phyloP scores from a whole-genome alignment of 2,329 filamentous ascomycete genomes.

The Fusarium concolor region DNA sequence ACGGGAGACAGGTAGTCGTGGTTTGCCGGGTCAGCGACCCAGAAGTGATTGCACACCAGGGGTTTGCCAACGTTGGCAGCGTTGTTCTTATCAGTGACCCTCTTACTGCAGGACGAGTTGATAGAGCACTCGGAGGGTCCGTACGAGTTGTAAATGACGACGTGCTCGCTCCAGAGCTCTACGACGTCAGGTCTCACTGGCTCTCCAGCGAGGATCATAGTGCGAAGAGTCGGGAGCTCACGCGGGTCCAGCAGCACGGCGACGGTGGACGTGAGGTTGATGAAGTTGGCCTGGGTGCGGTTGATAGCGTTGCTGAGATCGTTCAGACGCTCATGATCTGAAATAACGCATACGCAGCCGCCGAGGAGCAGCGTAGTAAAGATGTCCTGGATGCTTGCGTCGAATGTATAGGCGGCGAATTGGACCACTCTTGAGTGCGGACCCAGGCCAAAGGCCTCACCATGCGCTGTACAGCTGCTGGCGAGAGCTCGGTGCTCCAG shows the following conservation, averaged over 20 bases:
- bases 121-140: constrained; percentile 8
- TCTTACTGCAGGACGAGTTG: constrained; percentile 12
- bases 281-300: constrained; percentile 8
- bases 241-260: constrained; percentile 5
- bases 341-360: constrained; percentile 65
- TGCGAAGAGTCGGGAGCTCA: constrained; percentile 8
- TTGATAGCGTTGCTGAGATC: constrained; percentile 41
- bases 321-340: constrained; percentile 60
- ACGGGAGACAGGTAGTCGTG: constrained; percentile 6
- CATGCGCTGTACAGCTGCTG: constrained; percentile 9
- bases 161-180: constrained; percentile 4
- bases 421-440: constrained; percentile 33
- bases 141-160: constrained; percentile 7
- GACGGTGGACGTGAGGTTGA: constrained; percentile 7
- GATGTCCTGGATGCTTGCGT: constrained; percentile 24
- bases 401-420: constrained; percentile 42
- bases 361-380: constrained; percentile 46
- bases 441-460: constrained; percentile 10
- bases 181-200: constrained; percentile 9
- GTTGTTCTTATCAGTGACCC: constrained; percentile 8
- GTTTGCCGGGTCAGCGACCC: constrained; percentile 6
- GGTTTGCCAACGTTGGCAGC: constrained; percentile 12
- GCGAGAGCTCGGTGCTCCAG: constrained; percentile 22
- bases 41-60: constrained; percentile 9
- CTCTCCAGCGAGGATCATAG: constrained; percentile 10